Evolutionary conservation across 495 filamentous ascomycete species (phyloP), one percentile per base, ranked within the genome.

Genomic region (Cudoniella acicularis): DNA sequence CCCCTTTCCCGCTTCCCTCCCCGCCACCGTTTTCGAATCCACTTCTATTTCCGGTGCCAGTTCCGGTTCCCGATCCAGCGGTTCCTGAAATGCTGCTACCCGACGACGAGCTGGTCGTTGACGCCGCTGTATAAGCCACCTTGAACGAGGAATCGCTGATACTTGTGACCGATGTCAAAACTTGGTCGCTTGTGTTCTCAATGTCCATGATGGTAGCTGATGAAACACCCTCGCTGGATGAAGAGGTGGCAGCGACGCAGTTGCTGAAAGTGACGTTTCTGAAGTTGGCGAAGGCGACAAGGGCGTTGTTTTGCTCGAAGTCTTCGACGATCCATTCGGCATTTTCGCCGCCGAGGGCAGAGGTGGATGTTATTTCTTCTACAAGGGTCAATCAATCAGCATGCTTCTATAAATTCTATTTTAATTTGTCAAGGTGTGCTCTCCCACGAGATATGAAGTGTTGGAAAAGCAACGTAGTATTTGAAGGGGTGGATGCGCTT

Each of bases 291-390:
- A 65, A 65, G 9, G 59, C 41, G 4, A 65, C 55, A 13, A 65
- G 48, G n/a, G 17, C 20, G 18, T 45, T 36, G 30, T 45, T 50
- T 9, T 40, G 25, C 43, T 56, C 52, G 42, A 62, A 53, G 42
- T 65, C 63, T 47, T 65, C 63, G 22, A 65, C 53, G n/a, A 65
- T 62, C 63, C 63, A 65, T 27, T 65, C 63, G 2, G 59, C 63
- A 61, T 86, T 85, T 51, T 69, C 67, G 50, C 72, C 67, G 64
- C 73, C 73, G 10, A 80, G 70, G 0, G 53, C 53, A 40, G 52
- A 46, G 10, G 59, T 58, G 63, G 27, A 72, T 1, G 67, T 70
- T 45, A 87, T 73, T 3, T 73, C 76, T 64, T 83, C n/a, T n/a
- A n/a, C n/a, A n/a, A n/a, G n/a, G n/a, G n/a, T n/a, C n/a, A n/a